A percentile compares a stretch with the other conserved stretches of the same genome.
These are phyloP conservation scores for Cyberlindnera saturnus DNA, from an alignment of 805 yeast species.

Conservation along the genomic window DNA sequence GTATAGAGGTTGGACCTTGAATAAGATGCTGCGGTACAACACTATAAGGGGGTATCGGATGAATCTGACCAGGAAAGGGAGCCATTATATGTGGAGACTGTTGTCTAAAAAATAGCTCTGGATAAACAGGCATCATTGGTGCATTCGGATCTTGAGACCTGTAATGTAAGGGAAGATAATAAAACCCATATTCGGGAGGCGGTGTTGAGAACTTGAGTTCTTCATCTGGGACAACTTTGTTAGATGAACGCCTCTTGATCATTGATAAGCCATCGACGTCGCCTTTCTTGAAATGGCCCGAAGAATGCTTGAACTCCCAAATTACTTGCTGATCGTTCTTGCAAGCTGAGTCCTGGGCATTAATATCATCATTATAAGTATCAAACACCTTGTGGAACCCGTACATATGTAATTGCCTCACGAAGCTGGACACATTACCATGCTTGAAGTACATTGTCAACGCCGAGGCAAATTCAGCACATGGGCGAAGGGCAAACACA, in stretches of 20 bases:
- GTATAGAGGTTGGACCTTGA: no score
- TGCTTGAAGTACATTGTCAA: constrained; percentile 82
- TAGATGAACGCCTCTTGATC: constrained; percentile 55
- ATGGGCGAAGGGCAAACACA: constrained; percentile 61
- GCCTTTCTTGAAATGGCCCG: constrained; percentile 67
- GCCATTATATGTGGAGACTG: no score
- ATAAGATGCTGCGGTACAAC: no score
- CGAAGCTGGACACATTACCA: constrained; percentile 89
- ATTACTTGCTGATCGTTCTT: constrained; percentile 17
- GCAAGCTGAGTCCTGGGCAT: constrained; percentile 2
- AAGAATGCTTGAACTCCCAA: constrained; percentile 83
- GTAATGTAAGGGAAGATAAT: background rate
- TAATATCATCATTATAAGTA: no score
- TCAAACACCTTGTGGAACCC: constrained; percentile 77
- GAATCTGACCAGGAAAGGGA: no score
- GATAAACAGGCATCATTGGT: no score
- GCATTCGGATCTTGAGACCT: background rate
- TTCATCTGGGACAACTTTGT: constrained; percentile 15
- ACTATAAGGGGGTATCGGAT: no score
- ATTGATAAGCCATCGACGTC: constrained; percentile 55
- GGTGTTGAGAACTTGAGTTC: constrained; percentile 8
- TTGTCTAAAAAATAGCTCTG: no score
- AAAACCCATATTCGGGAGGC: constrained; percentile 1
- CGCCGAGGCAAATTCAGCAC: constrained; percentile 53
- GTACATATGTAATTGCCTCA: constrained; percentile 92